Evolutionary conservation across 2,329 filamentous ascomycete genomes (phyloP).

Genomic region (Hortaea werneckii): DNA sequence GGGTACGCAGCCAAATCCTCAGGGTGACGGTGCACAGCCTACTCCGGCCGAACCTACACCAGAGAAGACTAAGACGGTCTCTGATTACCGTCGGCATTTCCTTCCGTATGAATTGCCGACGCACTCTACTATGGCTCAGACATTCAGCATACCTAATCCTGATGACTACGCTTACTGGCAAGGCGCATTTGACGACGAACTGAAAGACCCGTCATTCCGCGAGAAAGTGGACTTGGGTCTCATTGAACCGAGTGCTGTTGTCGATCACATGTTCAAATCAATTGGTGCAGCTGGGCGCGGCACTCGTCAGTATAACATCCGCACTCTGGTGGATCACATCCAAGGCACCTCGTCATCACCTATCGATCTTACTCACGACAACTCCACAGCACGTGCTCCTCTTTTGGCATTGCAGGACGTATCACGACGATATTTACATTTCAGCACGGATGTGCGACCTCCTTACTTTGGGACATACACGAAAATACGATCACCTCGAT

Average conservation of each 20-base stretch:
- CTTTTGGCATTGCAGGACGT: constrained; percentile 29
- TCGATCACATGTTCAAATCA: constrained; percentile 5
- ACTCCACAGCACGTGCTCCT: constrained; percentile 7
- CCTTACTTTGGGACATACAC: constrained; percentile 67
- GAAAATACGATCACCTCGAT: constrained; percentile 39
- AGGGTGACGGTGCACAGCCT: constrained; percentile 2
- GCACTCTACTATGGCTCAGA: constrained; percentile 60
- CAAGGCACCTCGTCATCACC: constrained; percentile 31
- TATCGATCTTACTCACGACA: constrained; percentile 34
- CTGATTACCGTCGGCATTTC: constrained; percentile 53
- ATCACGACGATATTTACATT: constrained; percentile 54
- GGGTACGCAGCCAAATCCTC: constrained; percentile 7
- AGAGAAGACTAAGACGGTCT: constrained; percentile 8
- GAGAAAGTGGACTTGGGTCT: constrained; percentile 23
- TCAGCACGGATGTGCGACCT: constrained; percentile 52
- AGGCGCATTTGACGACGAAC: constrained; percentile 19
- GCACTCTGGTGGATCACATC: constrained; percentile 32
- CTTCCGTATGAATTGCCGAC: constrained; percentile 71
- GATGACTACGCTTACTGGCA: constrained; percentile 17
- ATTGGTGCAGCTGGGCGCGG: constrained; percentile 10
- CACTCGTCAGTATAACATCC: constrained; percentile 9
- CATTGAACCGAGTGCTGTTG: constrained; percentile 5
- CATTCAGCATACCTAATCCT: constrained; percentile 25
- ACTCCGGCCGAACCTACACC: constrained; percentile 13
- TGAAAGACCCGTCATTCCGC: constrained; percentile 17